Evolutionary conservation across 176 grass and related monocot genomes (phyloP).

Genomic region (Oryza glaberrima): DNA sequence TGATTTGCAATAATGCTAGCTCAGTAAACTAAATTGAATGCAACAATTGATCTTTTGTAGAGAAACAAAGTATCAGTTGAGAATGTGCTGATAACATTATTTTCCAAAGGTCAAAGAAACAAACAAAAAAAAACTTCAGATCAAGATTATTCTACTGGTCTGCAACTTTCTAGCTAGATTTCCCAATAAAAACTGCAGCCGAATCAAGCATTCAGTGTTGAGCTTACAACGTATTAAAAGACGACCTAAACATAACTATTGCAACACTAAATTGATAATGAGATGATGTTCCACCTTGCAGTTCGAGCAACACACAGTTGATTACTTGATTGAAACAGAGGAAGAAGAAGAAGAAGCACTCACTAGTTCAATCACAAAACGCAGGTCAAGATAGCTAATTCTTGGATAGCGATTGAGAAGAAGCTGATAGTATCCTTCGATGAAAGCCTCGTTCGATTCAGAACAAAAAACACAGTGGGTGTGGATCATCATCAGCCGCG

Average conservation of each 20-base stretch:
- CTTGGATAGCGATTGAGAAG: not conserved
- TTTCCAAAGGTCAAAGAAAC: no score
- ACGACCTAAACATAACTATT: not conserved
- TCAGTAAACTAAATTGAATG: no score
- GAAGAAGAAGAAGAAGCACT: slow-evolving; percentile 19
- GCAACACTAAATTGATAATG: not conserved
- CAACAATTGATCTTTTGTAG: no score
- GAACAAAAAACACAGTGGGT: not conserved
- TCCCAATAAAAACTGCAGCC: not conserved
- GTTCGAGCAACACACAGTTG: not conserved
- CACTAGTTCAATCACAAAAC: not conserved
- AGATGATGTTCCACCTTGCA: not conserved
- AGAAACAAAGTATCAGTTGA: no score
- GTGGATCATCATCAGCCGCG: not conserved
- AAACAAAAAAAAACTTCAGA: no score
- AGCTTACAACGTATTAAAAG: not conserved
- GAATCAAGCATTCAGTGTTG: not conserved
- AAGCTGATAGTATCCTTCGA: not conserved
- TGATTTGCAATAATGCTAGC: not conserved
- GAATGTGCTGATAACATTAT: no score
- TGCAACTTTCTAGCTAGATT: no score
- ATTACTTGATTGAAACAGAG: not conserved
- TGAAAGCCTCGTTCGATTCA: not conserved
- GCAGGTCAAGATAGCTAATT: not conserved
- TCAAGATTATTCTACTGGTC: no score